Base-by-base conservation (phyloP, 129 eudicot genomes). In the Dittrichia graveolens region DNA sequence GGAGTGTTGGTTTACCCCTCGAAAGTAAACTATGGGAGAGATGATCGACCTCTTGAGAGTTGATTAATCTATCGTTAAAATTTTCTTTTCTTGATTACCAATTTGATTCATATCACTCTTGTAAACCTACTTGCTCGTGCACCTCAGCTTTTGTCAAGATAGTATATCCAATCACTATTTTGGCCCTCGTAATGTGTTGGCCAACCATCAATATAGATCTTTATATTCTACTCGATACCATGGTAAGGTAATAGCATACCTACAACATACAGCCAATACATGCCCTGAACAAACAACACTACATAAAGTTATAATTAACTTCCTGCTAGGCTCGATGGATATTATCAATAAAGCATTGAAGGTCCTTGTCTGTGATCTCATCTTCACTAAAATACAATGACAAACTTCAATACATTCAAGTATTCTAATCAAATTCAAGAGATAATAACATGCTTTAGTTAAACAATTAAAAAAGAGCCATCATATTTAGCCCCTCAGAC, bases 401-500 rank as follows among this genome's bases (percentile, higher is more conserved):
- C 56, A 65, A 31, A 31, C 56, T 65, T 12, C 5, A 41, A 0
- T 39, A 45, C 6, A 10, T 46, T 63, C 15, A 15, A 35, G 67
- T 14, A 61, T 40, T 9, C 2, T 19, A 18, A 45, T 16, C 55
- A 35, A 58, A 72, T 35, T 42, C 13, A 50, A 68, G 48, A 72
- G 58, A 34, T 5, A 39, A 59, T 34, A 48, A 14, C 60, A 72
- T 44, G 58, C 35, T 71, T 5, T 14, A 5, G 34, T 41, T 31
- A 7, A 43, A 71, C 31, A 57, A 19, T 19, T 44, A 57, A 11
- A 43, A 34, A 38, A 9, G 76, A 43, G 35, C 66, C 55, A 59
- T 57, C 68, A 72, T 34, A 58, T 71, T 72, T 44, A 72, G 56
- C 18, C 64, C 76, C 43, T 42, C 37, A 58, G 66, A 62, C 14